A percentile compares a stretch with the other conserved stretches of the same genome.
These are phyloP conservation scores for Vitrella brassicaformis DNA, from an alignment of 73 alveolate species.

Conservation along the genomic window DNA sequence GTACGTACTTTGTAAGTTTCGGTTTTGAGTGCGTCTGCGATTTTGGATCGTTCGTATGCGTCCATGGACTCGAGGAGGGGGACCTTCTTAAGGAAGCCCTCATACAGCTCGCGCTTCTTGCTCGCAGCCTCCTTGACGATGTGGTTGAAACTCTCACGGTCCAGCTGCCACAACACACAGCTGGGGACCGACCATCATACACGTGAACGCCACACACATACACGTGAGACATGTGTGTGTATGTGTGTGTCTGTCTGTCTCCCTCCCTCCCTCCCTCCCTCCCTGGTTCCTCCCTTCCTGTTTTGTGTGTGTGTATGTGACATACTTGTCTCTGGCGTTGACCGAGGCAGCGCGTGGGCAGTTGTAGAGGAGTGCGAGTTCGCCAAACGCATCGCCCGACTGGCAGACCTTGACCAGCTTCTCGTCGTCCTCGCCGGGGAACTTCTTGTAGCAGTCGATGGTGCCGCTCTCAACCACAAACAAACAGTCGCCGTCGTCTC, in stretches of 20 bases:
- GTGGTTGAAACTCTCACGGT: constrained; percentile 85
- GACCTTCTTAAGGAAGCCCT: constrained; percentile 67
- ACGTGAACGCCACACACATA: too few relatives aligned
- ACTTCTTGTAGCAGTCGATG: constrained; percentile 54
- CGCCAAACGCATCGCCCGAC: constrained; percentile 84
- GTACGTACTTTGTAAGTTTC: constrained; percentile 54
- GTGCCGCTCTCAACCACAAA: constrained; percentile 83
- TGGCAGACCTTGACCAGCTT: constrained; percentile 54
- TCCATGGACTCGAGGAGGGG: constrained; percentile 70
- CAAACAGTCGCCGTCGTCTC: constrained; percentile 89
- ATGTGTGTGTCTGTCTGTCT: too few relatives aligned
- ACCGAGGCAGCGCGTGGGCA: constrained; percentile 90
- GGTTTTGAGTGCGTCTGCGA: constrained; percentile 90
- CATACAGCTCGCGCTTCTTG: constrained; percentile 81
- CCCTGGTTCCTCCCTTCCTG: too few relatives aligned
- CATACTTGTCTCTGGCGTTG: constrained; percentile 49
- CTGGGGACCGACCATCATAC: too few relatives aligned
- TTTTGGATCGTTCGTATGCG: constrained; percentile 89
- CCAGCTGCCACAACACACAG: constrained; percentile 70
- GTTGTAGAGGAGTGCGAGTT: constrained; percentile 71
- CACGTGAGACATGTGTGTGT: too few relatives aligned
- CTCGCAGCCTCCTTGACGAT: constrained; percentile 82
- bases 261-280: too few relatives aligned
- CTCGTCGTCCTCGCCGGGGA: constrained; percentile 55
- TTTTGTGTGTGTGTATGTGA: too few relatives aligned